Base-by-base conservation (phyloP, 2,329 filamentous ascomycete species). In the Peltaster fructicola region DNA sequence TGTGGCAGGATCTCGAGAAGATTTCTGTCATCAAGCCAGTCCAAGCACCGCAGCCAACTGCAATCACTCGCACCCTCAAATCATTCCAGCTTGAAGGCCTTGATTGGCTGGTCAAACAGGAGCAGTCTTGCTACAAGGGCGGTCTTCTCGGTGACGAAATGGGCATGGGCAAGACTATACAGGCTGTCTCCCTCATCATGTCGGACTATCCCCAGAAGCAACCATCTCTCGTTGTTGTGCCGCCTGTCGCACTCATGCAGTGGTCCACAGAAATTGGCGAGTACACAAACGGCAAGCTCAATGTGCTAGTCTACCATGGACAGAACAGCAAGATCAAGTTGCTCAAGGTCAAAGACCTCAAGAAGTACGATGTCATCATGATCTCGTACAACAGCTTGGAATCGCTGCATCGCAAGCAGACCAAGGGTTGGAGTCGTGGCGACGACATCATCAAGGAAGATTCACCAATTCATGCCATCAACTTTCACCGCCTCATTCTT, bases 161-260 rank as follows among this genome's bases (percentile, higher is more conserved):
- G 88, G 88, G 88, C 5, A 78, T 98, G 55, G 88, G 88, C 24
- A 98, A 98, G 57, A 98, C 88, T 0, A 95, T 98, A 24, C 88
- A 98, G 52, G 85, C 88, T 3, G 88, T 98, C 10, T 93, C 85
- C 3, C 65, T 98, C 21, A 82, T 98, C 51, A 95, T 95, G 88
- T 93, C 85, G 1, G 84, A 95, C 47, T 93, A 79, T 41, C 85
- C 84, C 3, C 77, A 73, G 12, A 76, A 75, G 38, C 57, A 74
- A 27, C 85, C 88, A 1, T 78, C 81, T 0, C 61, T 95, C 4
- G 84, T 95, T 2, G 64, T 93, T 16, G 82, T 92, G 1, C 85
- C 85, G 0, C 85, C 85, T 1, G 85, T 93, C 19, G 85, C 85
- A 19, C 56, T 95, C 24, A 90, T 93, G 77, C 85, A 95, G 46